These are phyloP conservation scores for Physocladia obscura DNA, from an alignment of 192 early-diverging fungal genomes.

Conservation along the genomic window DNA sequence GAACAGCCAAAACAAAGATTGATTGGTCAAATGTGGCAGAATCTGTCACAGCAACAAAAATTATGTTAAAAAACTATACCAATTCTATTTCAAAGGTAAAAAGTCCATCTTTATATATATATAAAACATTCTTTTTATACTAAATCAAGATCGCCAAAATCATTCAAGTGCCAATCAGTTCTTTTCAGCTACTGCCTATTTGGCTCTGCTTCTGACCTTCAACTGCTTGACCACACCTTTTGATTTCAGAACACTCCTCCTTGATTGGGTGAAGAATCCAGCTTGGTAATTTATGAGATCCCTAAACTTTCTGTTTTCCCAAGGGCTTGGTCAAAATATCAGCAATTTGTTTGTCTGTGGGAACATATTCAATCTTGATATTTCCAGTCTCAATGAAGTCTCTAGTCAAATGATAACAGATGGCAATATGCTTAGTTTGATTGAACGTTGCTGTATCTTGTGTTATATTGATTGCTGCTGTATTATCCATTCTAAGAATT, in stretches of 20 bases:
- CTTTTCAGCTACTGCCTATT: too few relatives aligned
- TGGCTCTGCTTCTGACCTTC: too few relatives aligned
- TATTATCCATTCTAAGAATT: too few relatives aligned
- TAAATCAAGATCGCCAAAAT: too few relatives aligned
- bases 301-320: neutral
- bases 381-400: neutral
- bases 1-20: too few relatives aligned
- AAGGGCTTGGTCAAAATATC: neutral
- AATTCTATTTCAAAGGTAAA: neutral
- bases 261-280: too few relatives aligned
- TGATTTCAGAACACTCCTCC: too few relatives aligned
- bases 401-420: neutral
- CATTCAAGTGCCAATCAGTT: too few relatives aligned
- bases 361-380: neutral
- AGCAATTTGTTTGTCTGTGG: neutral
- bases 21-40: neutral
- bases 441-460: neutral
- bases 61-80: neutral
- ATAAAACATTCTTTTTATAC: too few relatives aligned
- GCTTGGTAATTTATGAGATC: neutral
- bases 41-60: neutral
- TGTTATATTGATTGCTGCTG: neutral
- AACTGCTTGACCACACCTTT: too few relatives aligned
- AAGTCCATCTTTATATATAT: neutral
- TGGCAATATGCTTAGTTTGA: neutral